These are phyloP conservation scores for Gonapodya sp. DNA, from an alignment of 192 early-diverging fungal genomes.

Conservation along the genomic window DNA sequence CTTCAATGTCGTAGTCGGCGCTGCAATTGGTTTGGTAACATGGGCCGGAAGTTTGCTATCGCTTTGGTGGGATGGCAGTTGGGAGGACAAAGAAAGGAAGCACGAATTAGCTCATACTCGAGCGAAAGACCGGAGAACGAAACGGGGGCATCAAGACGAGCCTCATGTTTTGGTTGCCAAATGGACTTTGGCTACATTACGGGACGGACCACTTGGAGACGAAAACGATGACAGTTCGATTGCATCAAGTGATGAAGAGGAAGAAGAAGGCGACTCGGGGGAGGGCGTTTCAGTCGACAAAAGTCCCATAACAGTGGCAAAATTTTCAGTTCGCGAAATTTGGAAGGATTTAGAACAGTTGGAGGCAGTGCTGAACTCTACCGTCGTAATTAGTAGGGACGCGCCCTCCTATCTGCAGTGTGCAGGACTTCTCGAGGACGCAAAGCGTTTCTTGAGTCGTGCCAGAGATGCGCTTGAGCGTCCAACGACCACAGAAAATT, in stretches of 20 bases:
- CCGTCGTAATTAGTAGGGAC: too few relatives aligned
- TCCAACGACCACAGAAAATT: too few relatives aligned
- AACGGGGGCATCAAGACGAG: neutral
- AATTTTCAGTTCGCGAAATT: too few relatives aligned
- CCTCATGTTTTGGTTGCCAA: neutral
- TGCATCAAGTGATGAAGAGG: neutral
- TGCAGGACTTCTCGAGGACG: too few relatives aligned
- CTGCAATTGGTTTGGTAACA: neutral
- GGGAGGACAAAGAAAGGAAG: neutral
- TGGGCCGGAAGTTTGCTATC: neutral
- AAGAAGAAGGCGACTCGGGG: neutral
- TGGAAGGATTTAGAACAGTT: too few relatives aligned
- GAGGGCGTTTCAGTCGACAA: too few relatives aligned
- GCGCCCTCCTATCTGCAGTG: too few relatives aligned
- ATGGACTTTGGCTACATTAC: neutral
- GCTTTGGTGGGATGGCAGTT: neutral
- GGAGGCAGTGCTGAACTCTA: too few relatives aligned
- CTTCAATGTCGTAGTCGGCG: conserved; percentile 4
- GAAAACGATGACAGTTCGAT: neutral
- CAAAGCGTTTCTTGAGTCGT: too few relatives aligned
- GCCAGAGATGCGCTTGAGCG: too few relatives aligned
- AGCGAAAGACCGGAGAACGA: neutral
- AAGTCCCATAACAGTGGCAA: too few relatives aligned
- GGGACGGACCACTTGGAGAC: neutral
- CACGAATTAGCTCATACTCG: neutral